A percentile compares a stretch with the other conserved stretches of the same genome.
Evolutionary conservation across 2,329 filamentous ascomycete genomes (phyloP).

Genomic region (Metarhizium humberi): DNA sequence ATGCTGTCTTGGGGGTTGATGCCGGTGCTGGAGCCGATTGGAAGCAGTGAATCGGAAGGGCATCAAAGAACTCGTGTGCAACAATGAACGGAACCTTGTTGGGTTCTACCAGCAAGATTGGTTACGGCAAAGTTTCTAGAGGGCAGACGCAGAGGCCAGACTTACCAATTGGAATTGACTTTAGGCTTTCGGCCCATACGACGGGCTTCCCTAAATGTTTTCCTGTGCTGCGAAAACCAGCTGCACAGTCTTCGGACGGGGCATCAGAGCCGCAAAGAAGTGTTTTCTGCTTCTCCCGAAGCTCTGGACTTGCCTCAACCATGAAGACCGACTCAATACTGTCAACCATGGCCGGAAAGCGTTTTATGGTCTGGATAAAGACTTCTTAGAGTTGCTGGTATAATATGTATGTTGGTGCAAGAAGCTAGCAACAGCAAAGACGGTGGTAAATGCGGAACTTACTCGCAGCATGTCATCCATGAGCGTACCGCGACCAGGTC

Average conservation of each 20-base stretch:
- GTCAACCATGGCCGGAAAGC: conserved; percentile 68
- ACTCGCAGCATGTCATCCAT: conserved; percentile 95
- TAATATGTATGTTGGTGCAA: background rate
- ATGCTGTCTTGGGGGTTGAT: conserved; percentile 9
- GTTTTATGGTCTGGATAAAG: conserved; percentile 59
- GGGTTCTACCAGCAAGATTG: conserved; percentile 32
- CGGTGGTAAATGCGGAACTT: conserved; percentile 21
- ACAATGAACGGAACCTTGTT: conserved; percentile 82
- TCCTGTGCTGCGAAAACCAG: conserved; percentile 64
- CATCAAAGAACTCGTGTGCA: conserved; percentile 97
- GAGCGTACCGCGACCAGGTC: conserved; percentile 85
- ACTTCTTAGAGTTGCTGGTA: background rate
- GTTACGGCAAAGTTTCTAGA: background rate
- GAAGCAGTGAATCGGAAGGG: conserved; percentile 91
- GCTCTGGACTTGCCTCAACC: conserved; percentile 80
- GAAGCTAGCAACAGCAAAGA: too few species aligned
- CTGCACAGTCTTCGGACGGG: conserved; percentile 58
- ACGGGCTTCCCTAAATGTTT: conserved; percentile 69
- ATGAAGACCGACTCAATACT: conserved; percentile 85
- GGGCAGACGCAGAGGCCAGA: background rate
- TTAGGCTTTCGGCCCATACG: conserved; percentile 83
- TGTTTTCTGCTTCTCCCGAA: conserved; percentile 69
- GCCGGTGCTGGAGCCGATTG: conserved; percentile 52
- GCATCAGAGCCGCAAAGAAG: conserved; percentile 69
- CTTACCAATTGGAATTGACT: conserved; percentile 64